phyloP scores from a whole-genome alignment of 2,329 filamentous ascomycete genomes.

The Remersonia thermophila region DNA sequence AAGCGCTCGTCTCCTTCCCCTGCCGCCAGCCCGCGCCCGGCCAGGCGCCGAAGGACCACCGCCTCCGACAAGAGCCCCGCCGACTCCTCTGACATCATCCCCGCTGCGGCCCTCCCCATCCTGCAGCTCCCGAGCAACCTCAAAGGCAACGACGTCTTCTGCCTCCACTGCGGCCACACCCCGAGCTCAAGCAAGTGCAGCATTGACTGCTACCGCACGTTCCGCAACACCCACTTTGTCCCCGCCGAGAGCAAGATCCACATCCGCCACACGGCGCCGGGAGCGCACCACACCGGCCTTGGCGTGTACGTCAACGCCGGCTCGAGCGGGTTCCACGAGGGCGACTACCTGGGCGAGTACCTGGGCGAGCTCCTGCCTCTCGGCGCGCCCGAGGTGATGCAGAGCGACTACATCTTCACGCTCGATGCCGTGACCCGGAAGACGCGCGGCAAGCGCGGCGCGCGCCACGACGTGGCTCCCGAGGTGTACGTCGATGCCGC shows the following conservation, averaged over 20 bases:
- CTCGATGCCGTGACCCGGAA: neutral
- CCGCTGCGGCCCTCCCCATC: neutral
- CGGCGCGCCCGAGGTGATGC: neutral
- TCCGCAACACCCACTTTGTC: neutral
- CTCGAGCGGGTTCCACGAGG: neutral
- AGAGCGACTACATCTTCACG: conserved; percentile 2
- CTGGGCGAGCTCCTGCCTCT: conserved; percentile 4
- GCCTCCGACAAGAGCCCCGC: neutral
- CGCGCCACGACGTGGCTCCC: neutral
- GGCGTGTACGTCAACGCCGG: conserved; percentile 5
- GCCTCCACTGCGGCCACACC: neutral
- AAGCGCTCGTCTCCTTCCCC: no score
- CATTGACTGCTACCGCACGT: conserved; percentile 1
- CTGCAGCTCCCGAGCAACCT: neutral
- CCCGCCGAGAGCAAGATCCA: conserved; percentile 1
- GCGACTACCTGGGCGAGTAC: conserved; percentile 7
- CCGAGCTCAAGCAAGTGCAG: neutral
- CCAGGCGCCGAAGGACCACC: neutral
- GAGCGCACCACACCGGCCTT: neutral
- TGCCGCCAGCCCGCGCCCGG: no score
- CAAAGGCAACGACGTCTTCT: neutral
- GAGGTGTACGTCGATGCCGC: conserved; percentile 5
- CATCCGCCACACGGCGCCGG: conserved; percentile 1
- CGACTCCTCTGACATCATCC: neutral
- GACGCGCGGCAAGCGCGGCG: no score